Evolutionary conservation across 1,284 basidiomycete species (phyloP), one percentile per base, ranked within the genome.

Genomic region (Fistulinella cinereoalba): DNA sequence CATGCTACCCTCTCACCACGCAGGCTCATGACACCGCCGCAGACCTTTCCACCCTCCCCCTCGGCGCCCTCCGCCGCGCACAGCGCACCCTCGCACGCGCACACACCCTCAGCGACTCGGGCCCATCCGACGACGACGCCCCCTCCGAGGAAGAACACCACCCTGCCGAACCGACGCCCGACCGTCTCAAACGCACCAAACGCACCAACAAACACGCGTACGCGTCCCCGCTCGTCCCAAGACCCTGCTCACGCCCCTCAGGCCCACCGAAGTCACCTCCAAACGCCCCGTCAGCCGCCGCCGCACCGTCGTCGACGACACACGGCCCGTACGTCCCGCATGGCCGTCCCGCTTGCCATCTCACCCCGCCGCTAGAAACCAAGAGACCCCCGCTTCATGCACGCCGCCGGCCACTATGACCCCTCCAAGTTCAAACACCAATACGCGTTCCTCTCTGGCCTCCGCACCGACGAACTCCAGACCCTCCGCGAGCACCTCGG

Each of bases 351-450:
- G n/a, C 42, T 4, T 12, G 22, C 38, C 10, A 2, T 24, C 22
- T 29, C 39, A 37, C 33, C 32, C 33, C 24, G 37, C 18, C 18
- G 28, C 49, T 59, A 92, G 89, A 77, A 84, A 63, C 69, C 84
- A 10, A 83, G 95, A 33, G 95, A 98, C 69, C 95, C 96, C 3
- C 83, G 95, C 37, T 98, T 98, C 70, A 75, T 90, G 23, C 77
- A 83, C 11, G 68, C 91, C 11, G 76, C 83, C 6, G 92, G 92
- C n/a, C 74, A 81, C 48, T 81, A 87, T 54, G 81, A 87, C 37
- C 58, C 76, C 0, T 71, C 83, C 44, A 80, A 84, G 22, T 96
- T 93, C 63, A 75, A 77, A 16, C 69, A 80, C 38, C 83, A 85
- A 24, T 98, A 97, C 60, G 72, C 72, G 0, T 98, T 98, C 67